Percentiles rank a stretch among this genome's conserved stretches.
phyloP scores from a whole-genome alignment of 805 yeast genomes.

The Ogataea salicorniae region DNA sequence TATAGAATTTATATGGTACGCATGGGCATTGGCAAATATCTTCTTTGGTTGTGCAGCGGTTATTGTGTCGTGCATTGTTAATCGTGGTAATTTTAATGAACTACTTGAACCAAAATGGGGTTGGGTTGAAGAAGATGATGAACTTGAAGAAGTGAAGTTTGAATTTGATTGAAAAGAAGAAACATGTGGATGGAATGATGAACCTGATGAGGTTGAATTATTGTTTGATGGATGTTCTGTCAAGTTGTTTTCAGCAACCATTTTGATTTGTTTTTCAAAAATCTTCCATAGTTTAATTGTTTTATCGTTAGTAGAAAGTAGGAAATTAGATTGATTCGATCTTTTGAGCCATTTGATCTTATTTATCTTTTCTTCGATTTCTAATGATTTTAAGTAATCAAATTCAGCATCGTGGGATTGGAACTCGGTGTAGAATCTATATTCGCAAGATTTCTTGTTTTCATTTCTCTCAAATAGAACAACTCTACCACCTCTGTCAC shows the following conservation, averaged over 20 bases:
- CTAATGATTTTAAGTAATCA: slow-evolving; percentile 91
- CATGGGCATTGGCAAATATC: slow-evolving; percentile 93
- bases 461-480: slow-evolving; percentile 90
- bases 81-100: slow-evolving; percentile 71
- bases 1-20: slow-evolving; percentile 95
- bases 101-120: slow-evolving; percentile 23
- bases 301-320: slow-evolving; percentile 91
- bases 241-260: slow-evolving; percentile 88
- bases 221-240: slow-evolving; percentile 33
- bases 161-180: slow-evolving; percentile 25
- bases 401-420: slow-evolving; percentile 98
- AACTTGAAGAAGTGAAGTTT: slow-evolving; percentile 10
- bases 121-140: slow-evolving; percentile 1
- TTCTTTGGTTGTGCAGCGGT: slow-evolving; percentile 92
- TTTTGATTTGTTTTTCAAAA: slow-evolving; percentile 83
- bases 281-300: slow-evolving; percentile 98
- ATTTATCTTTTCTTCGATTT: slow-evolving; percentile 96
- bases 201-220: slow-evolving; percentile 1
- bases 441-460: slow-evolving; percentile 76
- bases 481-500: slow-evolving; percentile 97
- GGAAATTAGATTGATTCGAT: slow-evolving; percentile 82
- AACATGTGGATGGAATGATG: slow-evolving; percentile 20
- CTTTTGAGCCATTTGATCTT: slow-evolving; percentile 95
- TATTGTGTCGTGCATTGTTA: slow-evolving; percentile 91
- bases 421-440: slow-evolving; percentile 92